Percentiles rank a stretch among this genome's conserved stretches.
phyloP scores from a whole-genome alignment of 768 basidiomycete species.

The Rhodosporidiobolus sp. region DNA sequence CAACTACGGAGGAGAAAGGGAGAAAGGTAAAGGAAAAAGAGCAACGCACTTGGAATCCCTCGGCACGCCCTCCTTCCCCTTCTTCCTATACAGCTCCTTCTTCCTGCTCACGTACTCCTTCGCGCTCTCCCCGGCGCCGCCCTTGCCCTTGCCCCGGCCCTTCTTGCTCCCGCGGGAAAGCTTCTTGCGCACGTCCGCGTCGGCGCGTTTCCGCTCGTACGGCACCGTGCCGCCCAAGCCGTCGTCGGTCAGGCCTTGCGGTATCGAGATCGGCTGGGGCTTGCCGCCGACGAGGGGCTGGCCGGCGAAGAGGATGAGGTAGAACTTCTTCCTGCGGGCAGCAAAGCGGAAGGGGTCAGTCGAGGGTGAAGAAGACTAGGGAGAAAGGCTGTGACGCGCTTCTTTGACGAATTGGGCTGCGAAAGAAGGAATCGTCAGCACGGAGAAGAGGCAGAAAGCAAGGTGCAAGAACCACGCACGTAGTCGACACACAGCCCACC shows the following conservation, averaged over 20 bases:
- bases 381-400: background rate
- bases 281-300: slow-evolving; percentile 30
- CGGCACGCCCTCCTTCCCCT: slow-evolving; percentile 76
- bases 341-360: slow-evolving; percentile 52
- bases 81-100: slow-evolving; percentile 87
- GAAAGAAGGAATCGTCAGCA: background rate
- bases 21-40: background rate
- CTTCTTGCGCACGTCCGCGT: slow-evolving; percentile 14
- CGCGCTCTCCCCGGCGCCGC: slow-evolving; percentile 55
- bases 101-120: slow-evolving; percentile 91
- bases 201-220: slow-evolving; percentile 78
- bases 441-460: background rate
- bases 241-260: slow-evolving; percentile 47
- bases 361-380: background rate
- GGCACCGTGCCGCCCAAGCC: slow-evolving; percentile 51
- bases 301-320: slow-evolving; percentile 87
- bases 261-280: slow-evolving; percentile 29
- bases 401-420: slow-evolving; percentile 35
- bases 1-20: background rate
- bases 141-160: slow-evolving; percentile 57
- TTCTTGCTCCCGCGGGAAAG: background rate
- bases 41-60: slow-evolving; percentile 51
- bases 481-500: slow-evolving; percentile 96
- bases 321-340: slow-evolving; percentile 92
- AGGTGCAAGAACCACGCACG: slow-evolving; percentile 16